A percentile compares a stretch with the other conserved stretches of the same genome.
These are phyloP conservation scores for Phaeotremella skinneri DNA, from an alignment of 768 basidiomycete species.

Conservation along the genomic window DNA sequence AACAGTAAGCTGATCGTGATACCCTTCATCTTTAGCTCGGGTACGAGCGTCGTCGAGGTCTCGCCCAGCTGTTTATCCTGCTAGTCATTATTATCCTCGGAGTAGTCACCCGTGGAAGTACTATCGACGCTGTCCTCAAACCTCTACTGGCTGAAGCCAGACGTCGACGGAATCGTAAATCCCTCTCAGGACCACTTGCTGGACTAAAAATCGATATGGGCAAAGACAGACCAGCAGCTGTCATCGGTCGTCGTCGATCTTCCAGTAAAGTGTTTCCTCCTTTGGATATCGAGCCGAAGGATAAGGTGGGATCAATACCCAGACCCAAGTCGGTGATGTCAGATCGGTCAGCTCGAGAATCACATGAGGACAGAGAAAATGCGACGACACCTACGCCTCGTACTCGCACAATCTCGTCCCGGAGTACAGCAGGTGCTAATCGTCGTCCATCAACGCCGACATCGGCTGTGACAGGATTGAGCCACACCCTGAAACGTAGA, in stretches of 20 bases:
- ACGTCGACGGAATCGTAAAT: conserved; percentile 20
- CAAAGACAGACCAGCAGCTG: conserved; percentile 21
- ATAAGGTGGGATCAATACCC: too few species aligned
- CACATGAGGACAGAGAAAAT: neutral
- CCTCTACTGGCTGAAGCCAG: conserved; percentile 39
- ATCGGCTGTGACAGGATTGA: too few species aligned
- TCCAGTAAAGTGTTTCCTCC: neutral
- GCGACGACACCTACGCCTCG: neutral
- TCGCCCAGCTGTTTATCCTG: conserved; percentile 80
- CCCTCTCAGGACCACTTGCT: conserved; percentile 22
- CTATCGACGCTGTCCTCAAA: conserved; percentile 36
- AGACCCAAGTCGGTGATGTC: too few species aligned
- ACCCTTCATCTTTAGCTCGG: conserved; percentile 59
- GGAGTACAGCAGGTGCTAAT: neutral
- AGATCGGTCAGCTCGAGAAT: neutral
- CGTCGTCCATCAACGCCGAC: neutral
- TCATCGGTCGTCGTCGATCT: conserved; percentile 25
- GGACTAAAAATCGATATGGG: conserved; percentile 38
- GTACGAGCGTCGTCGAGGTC: conserved; percentile 82
- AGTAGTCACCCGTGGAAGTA: conserved; percentile 58
- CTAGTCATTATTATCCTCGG: conserved; percentile 82
- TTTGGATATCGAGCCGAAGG: neutral
- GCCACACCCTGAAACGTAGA: neutral
- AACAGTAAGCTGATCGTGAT: neutral
- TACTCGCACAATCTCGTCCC: neutral